Base-by-base conservation (phyloP, 1,284 basidiomycete genomes). In the Phellopilus nigrolimitatus region DNA sequence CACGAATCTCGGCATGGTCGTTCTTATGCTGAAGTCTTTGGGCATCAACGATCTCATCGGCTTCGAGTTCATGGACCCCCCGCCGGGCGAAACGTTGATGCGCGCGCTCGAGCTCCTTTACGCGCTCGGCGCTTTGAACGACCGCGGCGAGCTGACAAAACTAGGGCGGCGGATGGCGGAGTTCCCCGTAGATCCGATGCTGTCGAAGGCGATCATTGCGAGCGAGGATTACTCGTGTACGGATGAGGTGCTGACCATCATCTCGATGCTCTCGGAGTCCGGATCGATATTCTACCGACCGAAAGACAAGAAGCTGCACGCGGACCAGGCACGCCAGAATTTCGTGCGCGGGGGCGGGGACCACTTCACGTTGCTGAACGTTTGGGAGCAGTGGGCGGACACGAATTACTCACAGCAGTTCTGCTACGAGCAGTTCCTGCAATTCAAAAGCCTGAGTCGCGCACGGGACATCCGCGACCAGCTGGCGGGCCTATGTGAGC, bases 61-160 rank as follows among this genome's bases (percentile, higher is more conserved):
- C 53, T 99, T 99, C 65, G 95, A 99, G 70, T 99, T 99, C 66
- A 91, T 99, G 82, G 97, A 98, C 66, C 97, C 97, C 3, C 97
- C 97, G 0, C 95, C 97, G 2, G 92, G 92, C 12, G 97, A 99
- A 68, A 99, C 95, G n/a, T 82, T 99, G 50, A 95, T 98, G 77
- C 82, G 93, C 33, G 91, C 93, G 2, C 75, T 99, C 33, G 95
- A 98, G 67, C 70, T 97, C 57, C 71, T 99, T 0, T 99, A 99
- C 68, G 95, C 95, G 0, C 74, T 99, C 0, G 97, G 95, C 17
- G 95, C 95, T 0, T 74, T 99, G 58, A 98, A 99, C 66, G 95
- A 99, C 66, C 78, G 89, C 54, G 97, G 97, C 10, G 95, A 99
- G 67, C 69, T 99, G 57, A 99, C 97, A 9, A 94, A 97, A 64